Conservation (phyloP, 208 protist species). For the Crithidia acanthocephali region DNA sequence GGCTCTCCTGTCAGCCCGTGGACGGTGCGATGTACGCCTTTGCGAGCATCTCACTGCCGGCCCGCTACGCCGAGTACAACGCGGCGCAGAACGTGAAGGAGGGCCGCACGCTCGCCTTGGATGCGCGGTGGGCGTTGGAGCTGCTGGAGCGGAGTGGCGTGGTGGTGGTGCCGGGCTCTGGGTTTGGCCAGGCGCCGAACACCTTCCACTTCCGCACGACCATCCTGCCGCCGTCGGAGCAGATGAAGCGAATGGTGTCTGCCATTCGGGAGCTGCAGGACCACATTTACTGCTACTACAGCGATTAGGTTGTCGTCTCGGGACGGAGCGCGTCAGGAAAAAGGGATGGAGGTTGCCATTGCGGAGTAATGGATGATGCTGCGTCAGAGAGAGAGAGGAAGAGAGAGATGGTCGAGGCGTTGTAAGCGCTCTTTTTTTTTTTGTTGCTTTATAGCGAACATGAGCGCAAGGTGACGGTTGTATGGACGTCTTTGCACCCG, state of each 20-base stretch:
- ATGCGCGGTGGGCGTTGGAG: constrained; percentile 96
- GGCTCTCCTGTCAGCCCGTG: constrained; percentile 93
- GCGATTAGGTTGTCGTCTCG: neutral
- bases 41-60: constrained; percentile 92
- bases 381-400: no score
- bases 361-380: no score
- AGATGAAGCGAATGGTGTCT: constrained; percentile 93
- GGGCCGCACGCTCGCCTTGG: constrained; percentile 78
- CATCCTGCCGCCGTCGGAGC: constrained; percentile 97
- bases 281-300: constrained; percentile 59
- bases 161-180: constrained; percentile 95
- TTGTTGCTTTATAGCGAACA: no score
- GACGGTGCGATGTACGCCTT: constrained; percentile 99
- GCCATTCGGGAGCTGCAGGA: constrained; percentile 73
- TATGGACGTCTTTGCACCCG: neutral
- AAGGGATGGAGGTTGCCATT: no score
- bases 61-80: constrained; percentile 72
- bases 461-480: no score
- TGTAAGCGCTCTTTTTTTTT: no score
- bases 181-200: constrained; percentile 95
- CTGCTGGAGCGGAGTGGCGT: constrained; percentile 97
- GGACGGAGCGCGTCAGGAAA: no score
- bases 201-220: constrained; percentile 99
- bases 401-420: no score
- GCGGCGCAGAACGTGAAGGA: constrained; percentile 62